These are phyloP conservation scores for Senecio squalidus DNA, from an alignment of 140 eudicot genomes.

Conservation along the genomic window DNA sequence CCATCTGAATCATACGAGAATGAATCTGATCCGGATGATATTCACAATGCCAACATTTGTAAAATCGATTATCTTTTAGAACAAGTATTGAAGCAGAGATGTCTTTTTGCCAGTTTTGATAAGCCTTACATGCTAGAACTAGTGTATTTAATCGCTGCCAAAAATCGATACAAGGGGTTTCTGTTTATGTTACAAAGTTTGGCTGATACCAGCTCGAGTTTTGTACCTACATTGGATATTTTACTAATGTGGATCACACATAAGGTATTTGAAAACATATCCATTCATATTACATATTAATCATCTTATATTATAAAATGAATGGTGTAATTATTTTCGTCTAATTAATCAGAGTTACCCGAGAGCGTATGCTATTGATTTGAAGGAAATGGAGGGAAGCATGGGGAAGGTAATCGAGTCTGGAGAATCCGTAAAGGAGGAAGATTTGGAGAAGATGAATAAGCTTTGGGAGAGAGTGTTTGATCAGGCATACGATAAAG, in stretches of 20 bases:
- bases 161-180: slow-evolving; percentile 63
- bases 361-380: slow-evolving; percentile 57
- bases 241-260: slow-evolving; percentile 86
- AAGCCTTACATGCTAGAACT: slow-evolving; percentile 74
- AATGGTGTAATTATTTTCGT: neutral
- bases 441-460: slow-evolving; percentile 45
- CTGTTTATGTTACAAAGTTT: slow-evolving; percentile 49
- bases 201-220: slow-evolving; percentile 33
- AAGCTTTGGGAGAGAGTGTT: slow-evolving; percentile 72
- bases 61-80: slow-evolving; percentile 42
- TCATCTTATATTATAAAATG: no score
- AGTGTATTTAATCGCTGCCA: slow-evolving; percentile 76
- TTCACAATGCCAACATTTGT: neutral
- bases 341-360: slow-evolving; percentile 82
- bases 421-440: slow-evolving; percentile 44
- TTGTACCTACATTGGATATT: slow-evolving; percentile 82
- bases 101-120: slow-evolving; percentile 39
- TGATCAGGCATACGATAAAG: slow-evolving; percentile 88
- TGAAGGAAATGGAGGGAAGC: slow-evolving; percentile 63
- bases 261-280: slow-evolving; percentile 40
- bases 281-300: neutral
- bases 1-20: slow-evolving; percentile 80
- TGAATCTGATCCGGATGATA: slow-evolving; percentile 31
- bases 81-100: slow-evolving; percentile 44
- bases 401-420: slow-evolving; percentile 46